A percentile compares a stretch with the other conserved stretches of the same genome.
These are phyloP conservation scores for Cordyceps tenuipes DNA, from an alignment of 2,329 filamentous ascomycete species.

Conservation along the genomic window DNA sequence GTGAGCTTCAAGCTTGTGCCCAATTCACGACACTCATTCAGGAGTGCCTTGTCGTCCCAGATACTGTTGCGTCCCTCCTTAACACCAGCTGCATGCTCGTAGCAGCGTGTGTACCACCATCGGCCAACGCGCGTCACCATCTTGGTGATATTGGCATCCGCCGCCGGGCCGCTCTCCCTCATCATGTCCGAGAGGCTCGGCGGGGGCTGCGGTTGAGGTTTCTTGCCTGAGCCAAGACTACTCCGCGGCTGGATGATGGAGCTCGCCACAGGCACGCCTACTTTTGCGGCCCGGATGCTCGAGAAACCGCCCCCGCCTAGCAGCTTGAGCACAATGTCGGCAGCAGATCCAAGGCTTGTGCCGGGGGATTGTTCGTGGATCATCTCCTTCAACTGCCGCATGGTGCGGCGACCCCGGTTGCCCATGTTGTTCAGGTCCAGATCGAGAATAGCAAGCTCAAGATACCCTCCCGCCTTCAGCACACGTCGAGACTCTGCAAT, in stretches of 20 bases:
- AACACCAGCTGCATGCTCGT: slow-evolving; percentile 57
- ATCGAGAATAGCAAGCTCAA: slow-evolving; percentile 73
- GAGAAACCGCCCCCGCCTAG: slow-evolving; percentile 63
- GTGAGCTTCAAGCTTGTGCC: slow-evolving; percentile 83
- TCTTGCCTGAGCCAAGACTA: slow-evolving; percentile 12
- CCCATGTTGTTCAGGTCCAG: slow-evolving; percentile 80
- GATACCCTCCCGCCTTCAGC: slow-evolving; percentile 65
- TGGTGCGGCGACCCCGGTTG: slow-evolving; percentile 55
- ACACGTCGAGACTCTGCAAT: slow-evolving; percentile 70
- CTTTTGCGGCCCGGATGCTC: slow-evolving; percentile 65
- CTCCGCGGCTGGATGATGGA: slow-evolving; percentile 28
- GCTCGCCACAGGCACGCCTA: slow-evolving; percentile 66
- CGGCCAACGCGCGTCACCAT: slow-evolving; percentile 87
- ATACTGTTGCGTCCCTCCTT: slow-evolving; percentile 46
- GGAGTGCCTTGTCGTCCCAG: slow-evolving; percentile 66
- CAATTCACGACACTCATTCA: slow-evolving; percentile 79
- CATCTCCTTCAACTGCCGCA: slow-evolving; percentile 63
- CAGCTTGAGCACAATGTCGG: slow-evolving; percentile 55
- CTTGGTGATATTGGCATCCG: slow-evolving; percentile 80
- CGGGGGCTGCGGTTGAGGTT: slow-evolving; percentile 32
- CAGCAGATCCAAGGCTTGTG: slow-evolving; percentile 51
- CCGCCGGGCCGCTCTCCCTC: slow-evolving; percentile 57
- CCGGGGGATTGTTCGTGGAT: slow-evolving; percentile 54
- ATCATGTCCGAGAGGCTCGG: slow-evolving; percentile 63
- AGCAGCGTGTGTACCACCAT: slow-evolving; percentile 95